A percentile compares a stretch with the other conserved stretches of the same genome.
These are phyloP conservation scores for Hibiscus mutabilis DNA, from an alignment of 345 rosid genomes.

Conservation along the genomic window DNA sequence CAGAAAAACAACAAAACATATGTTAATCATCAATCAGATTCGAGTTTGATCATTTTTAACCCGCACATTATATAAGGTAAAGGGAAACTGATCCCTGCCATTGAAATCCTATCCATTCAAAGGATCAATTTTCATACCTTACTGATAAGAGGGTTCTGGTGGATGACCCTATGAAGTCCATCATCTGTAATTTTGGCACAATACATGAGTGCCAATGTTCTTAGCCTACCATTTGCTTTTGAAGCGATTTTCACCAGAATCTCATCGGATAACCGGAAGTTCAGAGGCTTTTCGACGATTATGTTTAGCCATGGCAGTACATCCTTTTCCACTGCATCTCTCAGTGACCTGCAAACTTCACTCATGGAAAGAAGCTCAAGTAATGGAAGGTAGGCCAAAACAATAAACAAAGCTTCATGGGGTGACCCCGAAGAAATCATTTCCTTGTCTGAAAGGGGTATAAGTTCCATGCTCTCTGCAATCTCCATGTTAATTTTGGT, in stretches of 20 bases:
- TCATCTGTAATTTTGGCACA: conserved; percentile 53
- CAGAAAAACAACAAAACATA: neutral
- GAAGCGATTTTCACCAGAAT: conserved; percentile 37
- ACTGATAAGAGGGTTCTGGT: conserved; percentile 47
- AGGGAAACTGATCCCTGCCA: neutral
- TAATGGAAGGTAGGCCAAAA: conserved; percentile 53
- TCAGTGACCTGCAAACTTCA: conserved; percentile 39
- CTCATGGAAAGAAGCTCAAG: conserved; percentile 50
- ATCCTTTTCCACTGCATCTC: conserved; percentile 44
- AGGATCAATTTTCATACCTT: conserved; percentile 33
- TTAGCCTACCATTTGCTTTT: conserved; percentile 47
- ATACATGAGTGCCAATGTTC: conserved; percentile 32
- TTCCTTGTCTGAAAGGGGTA: neutral
- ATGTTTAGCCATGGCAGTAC: conserved; percentile 50
- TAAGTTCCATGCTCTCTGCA: neutral
- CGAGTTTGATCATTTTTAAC: neutral
- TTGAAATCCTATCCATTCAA: conserved; percentile 1
- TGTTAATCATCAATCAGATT: neutral
- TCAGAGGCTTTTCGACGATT: conserved; percentile 36
- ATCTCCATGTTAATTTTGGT: neutral
- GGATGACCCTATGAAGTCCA: conserved; percentile 44
- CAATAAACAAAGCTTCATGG: conserved; percentile 49
- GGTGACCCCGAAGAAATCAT: conserved; percentile 27
- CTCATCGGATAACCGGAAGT: conserved; percentile 40
- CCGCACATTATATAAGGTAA: neutral